Conservation (phyloP, 441 rosid species). For the Arabidopsis hybrid region DNA sequence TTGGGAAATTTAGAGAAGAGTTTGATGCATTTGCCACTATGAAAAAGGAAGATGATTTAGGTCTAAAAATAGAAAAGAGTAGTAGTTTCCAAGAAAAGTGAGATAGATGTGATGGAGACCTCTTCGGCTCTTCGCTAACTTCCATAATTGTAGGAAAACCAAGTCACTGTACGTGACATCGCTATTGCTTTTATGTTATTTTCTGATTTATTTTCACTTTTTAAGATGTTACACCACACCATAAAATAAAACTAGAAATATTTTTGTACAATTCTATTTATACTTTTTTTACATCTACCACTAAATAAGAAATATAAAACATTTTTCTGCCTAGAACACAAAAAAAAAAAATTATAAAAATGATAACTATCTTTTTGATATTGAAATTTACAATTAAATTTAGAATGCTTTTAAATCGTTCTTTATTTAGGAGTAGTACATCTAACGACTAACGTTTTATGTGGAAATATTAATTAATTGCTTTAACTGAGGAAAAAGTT, state of each 20-base stretch:
- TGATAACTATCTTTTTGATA: too few species aligned
- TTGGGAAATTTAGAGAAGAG: too few species aligned
- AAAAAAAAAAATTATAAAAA: too few species aligned
- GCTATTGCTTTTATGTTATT: not conserved
- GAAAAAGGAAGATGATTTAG: not conserved
- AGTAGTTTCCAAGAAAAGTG: constrained; percentile 27
- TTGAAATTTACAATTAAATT: too few species aligned
- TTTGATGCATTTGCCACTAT: not conserved
- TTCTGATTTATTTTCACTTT: not conserved
- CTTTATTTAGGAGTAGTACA: too few species aligned
- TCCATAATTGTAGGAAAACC: constrained; percentile 23
- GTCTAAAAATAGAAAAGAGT: constrained; percentile 28
- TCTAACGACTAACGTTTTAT: too few species aligned
- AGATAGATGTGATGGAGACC: constrained; percentile 21
- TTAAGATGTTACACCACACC: not conserved
- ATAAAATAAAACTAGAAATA: not conserved
- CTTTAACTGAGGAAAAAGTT: not conserved
- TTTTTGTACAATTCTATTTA: not conserved
- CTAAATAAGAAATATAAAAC: not conserved
- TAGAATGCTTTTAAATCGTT: too few species aligned
- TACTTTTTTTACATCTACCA: not conserved
- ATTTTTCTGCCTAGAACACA: too few species aligned
- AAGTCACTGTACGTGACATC: constrained; percentile 13
- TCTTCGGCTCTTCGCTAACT: constrained; percentile 3
- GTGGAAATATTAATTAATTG: not conserved